phyloP scores from a whole-genome alignment of 768 basidiomycete genomes.

The Amanita exitialis region DNA sequence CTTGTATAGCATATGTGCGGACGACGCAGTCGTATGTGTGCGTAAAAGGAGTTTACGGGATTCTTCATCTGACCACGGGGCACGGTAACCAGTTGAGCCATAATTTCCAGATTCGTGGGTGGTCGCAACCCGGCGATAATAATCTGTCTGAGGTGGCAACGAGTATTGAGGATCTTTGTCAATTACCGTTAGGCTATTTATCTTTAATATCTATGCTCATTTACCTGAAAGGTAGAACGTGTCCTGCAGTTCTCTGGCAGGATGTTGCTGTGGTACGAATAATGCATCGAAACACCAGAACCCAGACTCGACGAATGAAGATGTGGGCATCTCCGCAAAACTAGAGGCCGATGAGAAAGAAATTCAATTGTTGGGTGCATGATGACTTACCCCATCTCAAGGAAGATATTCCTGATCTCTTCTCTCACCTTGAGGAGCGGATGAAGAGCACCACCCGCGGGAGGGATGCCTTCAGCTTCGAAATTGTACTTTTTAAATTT shows the following conservation, averaged over 20 bases:
- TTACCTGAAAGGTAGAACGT: conserved; percentile 95
- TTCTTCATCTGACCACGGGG: conserved; percentile 91
- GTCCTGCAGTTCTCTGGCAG: conserved; percentile 94
- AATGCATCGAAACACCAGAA: conserved; percentile 99
- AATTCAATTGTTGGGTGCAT: background rate
- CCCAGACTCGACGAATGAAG: conserved; percentile 90
- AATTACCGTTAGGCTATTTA: conserved; percentile 1
- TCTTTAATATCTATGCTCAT: background rate
- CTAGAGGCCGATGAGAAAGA: conserved; percentile 27
- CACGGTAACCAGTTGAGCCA: conserved; percentile 93
- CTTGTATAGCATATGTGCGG: conserved; percentile 88
- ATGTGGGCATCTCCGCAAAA: conserved; percentile 98
- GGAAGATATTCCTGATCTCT: conserved; percentile 94
- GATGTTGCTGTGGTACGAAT: conserved; percentile 98
- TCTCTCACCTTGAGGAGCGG: conserved; percentile 96
- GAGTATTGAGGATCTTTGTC: conserved; percentile 66
- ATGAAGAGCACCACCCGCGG: conserved; percentile 87
- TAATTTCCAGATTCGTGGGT: conserved; percentile 84
- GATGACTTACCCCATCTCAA: conserved; percentile 87
- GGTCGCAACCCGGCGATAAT: conserved; percentile 76
- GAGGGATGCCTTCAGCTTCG: conserved; percentile 87
- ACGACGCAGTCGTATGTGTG: conserved; percentile 95
- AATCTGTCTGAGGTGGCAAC: conserved; percentile 65
- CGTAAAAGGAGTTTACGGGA: conserved; percentile 86
- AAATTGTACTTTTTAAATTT: conserved; percentile 99